Conservation (phyloP, 306 rosid species). For the Ormosia semicastrata region DNA sequence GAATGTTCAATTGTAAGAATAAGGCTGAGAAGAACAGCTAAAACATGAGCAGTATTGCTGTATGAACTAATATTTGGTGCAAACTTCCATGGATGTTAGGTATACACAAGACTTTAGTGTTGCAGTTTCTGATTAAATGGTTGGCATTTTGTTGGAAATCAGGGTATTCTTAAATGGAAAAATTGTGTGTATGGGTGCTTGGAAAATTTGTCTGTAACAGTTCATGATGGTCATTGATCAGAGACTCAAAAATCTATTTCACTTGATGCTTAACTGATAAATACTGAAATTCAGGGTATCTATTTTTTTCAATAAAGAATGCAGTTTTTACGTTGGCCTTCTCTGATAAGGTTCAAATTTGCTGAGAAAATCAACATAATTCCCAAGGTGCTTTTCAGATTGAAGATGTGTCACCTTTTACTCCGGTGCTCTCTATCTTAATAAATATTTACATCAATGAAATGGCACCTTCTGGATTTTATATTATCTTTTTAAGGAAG, state of each 20-base stretch:
- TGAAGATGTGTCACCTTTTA: not conserved
- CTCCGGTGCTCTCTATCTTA: not conserved
- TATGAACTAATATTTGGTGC: not conserved
- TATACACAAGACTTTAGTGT: not conserved
- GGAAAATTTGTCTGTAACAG: not conserved
- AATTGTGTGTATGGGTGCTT: not conserved
- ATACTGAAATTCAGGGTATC: not conserved
- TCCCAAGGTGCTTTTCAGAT: not conserved
- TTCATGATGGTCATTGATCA: not conserved
- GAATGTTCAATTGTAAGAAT: not conserved
- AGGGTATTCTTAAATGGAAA: not conserved
- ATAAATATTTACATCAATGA: not conserved
- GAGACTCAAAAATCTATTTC: not conserved
- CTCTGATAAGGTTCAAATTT: not conserved
- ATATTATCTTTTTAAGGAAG: conserved; percentile 19
- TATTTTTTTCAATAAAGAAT: not conserved
- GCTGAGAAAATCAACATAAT: not conserved
- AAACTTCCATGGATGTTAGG: not conserved
- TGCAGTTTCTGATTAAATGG: not conserved
- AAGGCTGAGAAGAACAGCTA: not conserved
- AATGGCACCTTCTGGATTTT: not conserved
- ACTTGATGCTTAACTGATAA: not conserved
- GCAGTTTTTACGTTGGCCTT: not conserved
- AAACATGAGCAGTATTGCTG: not conserved
- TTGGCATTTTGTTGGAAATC: not conserved